Evolutionary conservation across 257 asterid species (phyloP).

Genomic region (Petunia secreta): DNA sequence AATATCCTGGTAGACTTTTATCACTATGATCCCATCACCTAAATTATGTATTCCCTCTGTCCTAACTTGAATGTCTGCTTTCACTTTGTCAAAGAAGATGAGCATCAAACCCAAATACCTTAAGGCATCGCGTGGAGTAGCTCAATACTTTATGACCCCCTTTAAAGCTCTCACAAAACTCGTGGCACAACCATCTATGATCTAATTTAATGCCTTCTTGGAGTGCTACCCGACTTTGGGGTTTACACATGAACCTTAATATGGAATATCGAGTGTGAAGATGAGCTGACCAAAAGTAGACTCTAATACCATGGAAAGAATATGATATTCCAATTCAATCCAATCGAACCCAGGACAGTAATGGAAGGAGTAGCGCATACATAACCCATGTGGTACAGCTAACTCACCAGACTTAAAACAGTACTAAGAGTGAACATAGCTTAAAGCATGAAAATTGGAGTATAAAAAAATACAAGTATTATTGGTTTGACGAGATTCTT

Average conservation of each 20-base stretch:
- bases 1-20: not conserved
- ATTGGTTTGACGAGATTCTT: not conserved
- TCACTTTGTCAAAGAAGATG: not conserved
- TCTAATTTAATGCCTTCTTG: not conserved
- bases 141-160: not conserved
- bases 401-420: not conserved
- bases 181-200: not conserved
- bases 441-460: not conserved
- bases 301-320: not conserved
- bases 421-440: not conserved
- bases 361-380: not conserved
- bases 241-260: not conserved
- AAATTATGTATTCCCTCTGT: not conserved
- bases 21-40: not conserved
- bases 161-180: not conserved
- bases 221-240: not conserved
- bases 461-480: no score
- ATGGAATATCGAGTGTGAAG: not conserved
- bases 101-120: conserved; percentile 1
- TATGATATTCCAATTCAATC: not conserved
- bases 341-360: not conserved
- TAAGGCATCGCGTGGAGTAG: not conserved
- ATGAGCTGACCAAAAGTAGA: not conserved
- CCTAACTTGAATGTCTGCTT: not conserved
- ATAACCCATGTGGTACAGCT: not conserved